phyloP scores from a whole-genome alignment of 2,329 filamentous ascomycete genomes.

The Thielaviopsis musarum region DNA sequence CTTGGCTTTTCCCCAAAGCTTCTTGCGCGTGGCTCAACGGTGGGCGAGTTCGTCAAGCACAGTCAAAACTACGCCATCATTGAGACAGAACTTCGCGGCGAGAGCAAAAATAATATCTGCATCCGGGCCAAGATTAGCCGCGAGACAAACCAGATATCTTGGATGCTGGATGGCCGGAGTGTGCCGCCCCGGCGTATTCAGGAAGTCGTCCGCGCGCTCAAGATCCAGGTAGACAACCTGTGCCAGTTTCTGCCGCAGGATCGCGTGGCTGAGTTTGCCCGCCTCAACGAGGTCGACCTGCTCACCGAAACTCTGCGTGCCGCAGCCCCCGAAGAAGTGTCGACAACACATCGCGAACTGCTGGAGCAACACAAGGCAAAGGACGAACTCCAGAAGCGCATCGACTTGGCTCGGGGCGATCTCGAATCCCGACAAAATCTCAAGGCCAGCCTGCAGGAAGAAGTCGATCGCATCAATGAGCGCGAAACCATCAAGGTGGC shows the following conservation, averaged over 20 bases:
- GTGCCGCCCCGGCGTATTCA: slow-evolving; percentile 47
- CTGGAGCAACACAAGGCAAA: slow-evolving; percentile 48
- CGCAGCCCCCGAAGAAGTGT: slow-evolving; percentile 67
- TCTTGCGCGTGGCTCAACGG: slow-evolving; percentile 68
- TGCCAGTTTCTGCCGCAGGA: slow-evolving; percentile 97
- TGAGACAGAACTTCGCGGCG: slow-evolving; percentile 72
- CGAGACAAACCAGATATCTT: slow-evolving; percentile 69
- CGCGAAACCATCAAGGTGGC: slow-evolving; percentile 32
- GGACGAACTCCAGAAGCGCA: slow-evolving; percentile 38
- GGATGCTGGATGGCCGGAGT: slow-evolving; percentile 54
- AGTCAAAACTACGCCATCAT: slow-evolving; percentile 61
- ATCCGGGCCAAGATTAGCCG: slow-evolving; percentile 62
- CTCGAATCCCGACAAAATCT: slow-evolving; percentile 48
- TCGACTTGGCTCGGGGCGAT: slow-evolving; percentile 25
- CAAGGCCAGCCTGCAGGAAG: slow-evolving; percentile 57
- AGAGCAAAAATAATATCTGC: slow-evolving; percentile 48
- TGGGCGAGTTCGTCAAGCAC: slow-evolving; percentile 88
- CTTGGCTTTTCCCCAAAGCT: slow-evolving; percentile 70
- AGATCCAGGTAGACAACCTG: slow-evolving; percentile 92
- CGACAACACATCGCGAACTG: slow-evolving; percentile 58
- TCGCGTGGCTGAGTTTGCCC: slow-evolving; percentile 85
- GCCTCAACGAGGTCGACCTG: slow-evolving; percentile 63
- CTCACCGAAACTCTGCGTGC: slow-evolving; percentile 77
- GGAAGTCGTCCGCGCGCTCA: slow-evolving; percentile 49
- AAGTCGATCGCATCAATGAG: slow-evolving; percentile 70